A percentile compares a stretch with the other conserved stretches of the same genome.
Evolutionary conservation across 345 rosid species (phyloP).

Genomic region (Gossypium arboreum): DNA sequence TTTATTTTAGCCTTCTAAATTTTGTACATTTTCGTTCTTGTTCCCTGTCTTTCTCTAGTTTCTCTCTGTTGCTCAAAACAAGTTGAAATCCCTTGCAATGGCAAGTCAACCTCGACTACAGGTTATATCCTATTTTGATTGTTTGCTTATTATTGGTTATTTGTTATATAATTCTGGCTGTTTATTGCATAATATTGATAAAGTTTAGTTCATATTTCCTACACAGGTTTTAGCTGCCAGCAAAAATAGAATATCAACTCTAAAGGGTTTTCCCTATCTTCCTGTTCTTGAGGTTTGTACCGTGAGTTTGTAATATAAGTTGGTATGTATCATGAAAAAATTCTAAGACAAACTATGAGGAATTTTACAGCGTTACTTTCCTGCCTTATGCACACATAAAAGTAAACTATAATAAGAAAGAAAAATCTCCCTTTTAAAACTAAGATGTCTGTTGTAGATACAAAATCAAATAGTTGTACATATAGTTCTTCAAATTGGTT

Average conservation of each 20-base stretch:
- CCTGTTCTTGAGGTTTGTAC: constrained; percentile 84
- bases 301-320: neutral
- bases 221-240: constrained; percentile 93
- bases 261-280: constrained; percentile 84
- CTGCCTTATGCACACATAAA: too few species aligned
- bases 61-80: constrained; percentile 97
- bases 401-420: too few species aligned
- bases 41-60: constrained; percentile 44
- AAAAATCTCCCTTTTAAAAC: too few species aligned
- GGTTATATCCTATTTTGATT: constrained; percentile 41
- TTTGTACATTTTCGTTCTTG: neutral
- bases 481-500: too few species aligned
- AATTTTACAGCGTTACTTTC: too few species aligned
- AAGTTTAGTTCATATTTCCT: constrained; percentile 1
- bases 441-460: too few species aligned
- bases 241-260: constrained; percentile 86
- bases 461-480: too few species aligned
- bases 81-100: constrained; percentile 90
- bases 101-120: constrained; percentile 97
- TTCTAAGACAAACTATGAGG: too few species aligned
- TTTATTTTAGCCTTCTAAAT: neutral
- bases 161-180: constrained; percentile 7
- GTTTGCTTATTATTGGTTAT: constrained; percentile 12
- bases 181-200: neutral
- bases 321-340: neutral